A percentile compares a stretch with the other conserved stretches of the same genome.
Conservation (phyloP, 805 yeast species). For the Schwanniomyces pseudopolymorphus region DNA sequence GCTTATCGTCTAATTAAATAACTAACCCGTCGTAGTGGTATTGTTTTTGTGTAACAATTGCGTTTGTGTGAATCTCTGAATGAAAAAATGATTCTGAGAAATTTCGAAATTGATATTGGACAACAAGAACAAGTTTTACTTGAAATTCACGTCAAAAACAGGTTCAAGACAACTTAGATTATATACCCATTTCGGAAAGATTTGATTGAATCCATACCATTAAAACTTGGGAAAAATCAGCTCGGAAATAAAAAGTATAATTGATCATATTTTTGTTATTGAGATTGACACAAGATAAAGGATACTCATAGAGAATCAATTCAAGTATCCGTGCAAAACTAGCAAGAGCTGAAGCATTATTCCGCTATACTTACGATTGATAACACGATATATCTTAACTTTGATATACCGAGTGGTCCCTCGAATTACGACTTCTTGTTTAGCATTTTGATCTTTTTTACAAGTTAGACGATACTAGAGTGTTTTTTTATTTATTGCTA, state of each 20-base stretch:
- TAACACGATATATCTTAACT: background rate
- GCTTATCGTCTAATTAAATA: background rate
- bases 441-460: background rate
- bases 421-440: background rate
- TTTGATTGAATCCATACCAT: background rate
- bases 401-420: background rate
- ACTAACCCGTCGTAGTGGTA: background rate
- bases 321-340: background rate
- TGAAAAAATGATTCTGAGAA: slow-evolving; percentile 1
- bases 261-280: background rate
- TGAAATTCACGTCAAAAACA: background rate
- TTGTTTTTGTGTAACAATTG: slow-evolving; percentile 4
- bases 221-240: background rate
- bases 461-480: background rate
- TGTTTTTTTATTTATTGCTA: background rate
- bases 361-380: background rate
- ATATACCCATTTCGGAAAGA: background rate
- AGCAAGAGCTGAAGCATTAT: background rate
- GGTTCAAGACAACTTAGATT: background rate
- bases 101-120: background rate
- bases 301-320: background rate
- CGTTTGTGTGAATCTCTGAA: slow-evolving; percentile 5
- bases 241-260: background rate
- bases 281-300: background rate
- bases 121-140: background rate